Evolutionary conservation across 2,329 filamentous ascomycete species (phyloP), one percentile per base, ranked within the genome.

Genomic region (Scedosporium boydii): DNA sequence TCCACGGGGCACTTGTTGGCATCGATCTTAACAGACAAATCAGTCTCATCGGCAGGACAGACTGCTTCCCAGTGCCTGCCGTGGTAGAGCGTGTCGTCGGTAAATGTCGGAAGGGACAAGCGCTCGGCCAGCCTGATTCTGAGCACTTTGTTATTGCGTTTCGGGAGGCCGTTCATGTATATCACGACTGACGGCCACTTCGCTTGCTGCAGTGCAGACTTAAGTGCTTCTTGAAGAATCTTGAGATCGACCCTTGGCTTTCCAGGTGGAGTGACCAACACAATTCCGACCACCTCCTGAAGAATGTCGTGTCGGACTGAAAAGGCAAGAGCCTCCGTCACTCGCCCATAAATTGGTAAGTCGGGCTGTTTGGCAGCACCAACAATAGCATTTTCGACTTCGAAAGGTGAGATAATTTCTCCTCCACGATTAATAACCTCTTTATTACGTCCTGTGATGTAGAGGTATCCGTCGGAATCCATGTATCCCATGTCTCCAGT

Each of bases 321-420:
- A 66, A 85, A 84, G 1, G 80, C 80, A n/a, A 84, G 69, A 1
- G 77, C 78, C 63, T 82, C 77, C 14, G 70, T 72, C 4, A 85
- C 72, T 3, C 78, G 74, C 4, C 78, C 78, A 62, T 73, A 77
- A 16, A 82, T 76, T 0, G 75, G 73, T 1, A 78, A 80, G 4
- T 72, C 70, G 3, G 70, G 67, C 14, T 76, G 71, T 56, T 75
- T 71, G 4, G 80, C 74, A 10, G 79, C 77, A 1, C 76, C 72
- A 53, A 83, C 72, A 63, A 84, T 78, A 9, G 81, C 81, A 65
- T 84, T 79, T 66, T 84, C 82, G n/a, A 85, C 76, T 66, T 85
- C 82, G 61, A 84, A 82, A 0, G 82, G 82, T 4, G 80, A 83
- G 63, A 85, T 83, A n/a, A 84, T 75, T 67, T 85, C 82, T 41